Evolutionary conservation across 768 basidiomycete species (phyloP), one percentile per base, ranked within the genome.

Genomic region (Guyanaporus albipodus): DNA sequence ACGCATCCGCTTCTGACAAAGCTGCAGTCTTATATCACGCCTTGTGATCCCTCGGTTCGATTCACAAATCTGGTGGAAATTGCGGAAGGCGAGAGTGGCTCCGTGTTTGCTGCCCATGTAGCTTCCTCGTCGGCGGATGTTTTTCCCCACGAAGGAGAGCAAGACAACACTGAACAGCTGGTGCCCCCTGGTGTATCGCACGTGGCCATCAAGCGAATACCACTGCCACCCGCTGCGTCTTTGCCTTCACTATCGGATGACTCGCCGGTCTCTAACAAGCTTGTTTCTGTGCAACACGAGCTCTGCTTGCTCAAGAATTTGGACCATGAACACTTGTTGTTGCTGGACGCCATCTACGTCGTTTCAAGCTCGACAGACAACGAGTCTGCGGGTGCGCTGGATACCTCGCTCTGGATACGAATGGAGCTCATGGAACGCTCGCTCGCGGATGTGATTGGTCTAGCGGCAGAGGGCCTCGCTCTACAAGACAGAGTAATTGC

Each of bases 361-460:
- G 79, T 84, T 55, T 60, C 83, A 7, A 38, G 42, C 15, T 24
- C 49, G 6, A 31, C 35, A 43, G 48, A 48, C 18, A 15, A 14
- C 3, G 38, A 43, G 18, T 45, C 39, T 22, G 43, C 50, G 4
- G 22, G 24, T 4, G 27, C 23, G 7, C 54, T 67, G 18, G 82
- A 82, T 47, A 79, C 80, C 52, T 76, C 81, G 48, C 65, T 92
- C 29, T 92, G 90, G 90, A 83, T 92, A 39, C 72, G 83, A 52
- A 92, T 92, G 90, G 88, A 91, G 63, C 77, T 91, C 26, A 90
- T 92, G 89, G 87, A 90, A 57, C 75, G 88, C 52, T 90, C 87
- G 60, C 69, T 92, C 54, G 90, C 90, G 56, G 90, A 92, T 62
- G 76, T 92, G 37, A 73, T 91, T 14, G 78, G 72, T 14, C 64